Conservation (phyloP, 129 eudicot species). For the Glebionis coronaria region DNA sequence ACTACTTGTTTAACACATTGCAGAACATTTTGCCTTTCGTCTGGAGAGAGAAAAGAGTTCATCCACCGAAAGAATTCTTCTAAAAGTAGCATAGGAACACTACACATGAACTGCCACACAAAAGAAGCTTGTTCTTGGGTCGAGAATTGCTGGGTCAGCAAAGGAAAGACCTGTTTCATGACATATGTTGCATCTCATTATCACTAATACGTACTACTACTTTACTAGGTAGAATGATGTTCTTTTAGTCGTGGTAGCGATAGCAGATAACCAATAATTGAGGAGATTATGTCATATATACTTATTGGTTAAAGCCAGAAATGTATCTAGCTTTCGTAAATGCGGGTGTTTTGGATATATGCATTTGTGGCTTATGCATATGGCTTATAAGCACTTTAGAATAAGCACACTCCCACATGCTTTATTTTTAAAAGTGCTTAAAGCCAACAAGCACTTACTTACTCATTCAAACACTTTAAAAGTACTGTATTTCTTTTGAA, state of each 20-base stretch:
- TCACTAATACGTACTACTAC: constrained; percentile 5
- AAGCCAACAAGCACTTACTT: no score
- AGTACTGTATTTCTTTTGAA: no score
- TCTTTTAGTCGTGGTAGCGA: constrained; percentile 13
- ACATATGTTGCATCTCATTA: constrained; percentile 13
- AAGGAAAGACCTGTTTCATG: constrained; percentile 73
- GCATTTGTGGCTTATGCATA: no score
- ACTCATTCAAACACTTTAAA: neutral
- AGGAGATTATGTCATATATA: constrained; percentile 20
- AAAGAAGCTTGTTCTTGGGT: constrained; percentile 69
- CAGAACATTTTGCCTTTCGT: constrained; percentile 48
- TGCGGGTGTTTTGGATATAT: neutral
- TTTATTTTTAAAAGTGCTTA: neutral
- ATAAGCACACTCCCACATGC: neutral
- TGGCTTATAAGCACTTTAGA: no score
- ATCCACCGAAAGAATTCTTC: constrained; percentile 83
- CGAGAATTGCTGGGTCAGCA: constrained; percentile 59
- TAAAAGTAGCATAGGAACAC: constrained; percentile 73
- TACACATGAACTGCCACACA: constrained; percentile 89
- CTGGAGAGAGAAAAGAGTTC: constrained; percentile 57
- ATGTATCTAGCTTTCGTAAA: constrained; percentile 1
- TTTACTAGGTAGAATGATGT: constrained; percentile 13
- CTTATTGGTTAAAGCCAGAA: neutral
- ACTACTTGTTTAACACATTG: constrained; percentile 52
- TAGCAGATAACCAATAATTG: constrained; percentile 21